Evolutionary conservation across 1,139 yeast genomes (phyloP).

Genomic region (Kluyveromyces sp.): DNA sequence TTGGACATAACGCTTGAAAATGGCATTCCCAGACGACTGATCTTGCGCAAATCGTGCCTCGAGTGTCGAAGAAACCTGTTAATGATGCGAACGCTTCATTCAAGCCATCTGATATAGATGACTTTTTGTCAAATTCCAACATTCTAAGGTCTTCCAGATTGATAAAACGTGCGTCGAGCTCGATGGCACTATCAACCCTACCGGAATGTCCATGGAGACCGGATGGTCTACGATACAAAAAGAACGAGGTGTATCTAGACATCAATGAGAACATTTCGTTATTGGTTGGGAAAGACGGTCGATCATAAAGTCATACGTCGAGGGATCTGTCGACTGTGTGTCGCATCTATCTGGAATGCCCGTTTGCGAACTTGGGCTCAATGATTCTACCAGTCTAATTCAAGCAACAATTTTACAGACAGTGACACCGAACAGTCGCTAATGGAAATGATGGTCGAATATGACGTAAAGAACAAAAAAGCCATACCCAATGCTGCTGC

Average conservation of each 20-base stretch:
- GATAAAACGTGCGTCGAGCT: not conserved
- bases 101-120: slow-evolving; percentile 6
- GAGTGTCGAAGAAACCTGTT: slow-evolving; percentile 21
- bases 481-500: slow-evolving; percentile 37
- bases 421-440: slow-evolving; percentile 5
- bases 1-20: slow-evolving; percentile 72
- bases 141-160: slow-evolving; percentile 1
- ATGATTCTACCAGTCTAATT: slow-evolving; percentile 34
- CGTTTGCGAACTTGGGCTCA: slow-evolving; percentile 54
- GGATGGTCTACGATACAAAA: slow-evolving; percentile 64
- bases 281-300: slow-evolving; percentile 51
- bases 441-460: slow-evolving; percentile 9
- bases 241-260: slow-evolving; percentile 73
- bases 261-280: slow-evolving; percentile 71
- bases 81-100: slow-evolving; percentile 6
- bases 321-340: slow-evolving; percentile 67
- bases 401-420: slow-evolving; percentile 3
- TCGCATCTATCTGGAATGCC: slow-evolving; percentile 75
- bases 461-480: slow-evolving; percentile 26
- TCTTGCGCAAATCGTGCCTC: slow-evolving; percentile 33
- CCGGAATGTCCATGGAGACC: slow-evolving; percentile 54
- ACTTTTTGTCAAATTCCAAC: slow-evolving; percentile 3
- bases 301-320: slow-evolving; percentile 63
- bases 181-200: slow-evolving; percentile 1
- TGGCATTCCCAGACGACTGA: slow-evolving; percentile 75